Base-by-base conservation (phyloP, 2,329 filamentous ascomycete genomes). In the Periconia macrospinosa region DNA sequence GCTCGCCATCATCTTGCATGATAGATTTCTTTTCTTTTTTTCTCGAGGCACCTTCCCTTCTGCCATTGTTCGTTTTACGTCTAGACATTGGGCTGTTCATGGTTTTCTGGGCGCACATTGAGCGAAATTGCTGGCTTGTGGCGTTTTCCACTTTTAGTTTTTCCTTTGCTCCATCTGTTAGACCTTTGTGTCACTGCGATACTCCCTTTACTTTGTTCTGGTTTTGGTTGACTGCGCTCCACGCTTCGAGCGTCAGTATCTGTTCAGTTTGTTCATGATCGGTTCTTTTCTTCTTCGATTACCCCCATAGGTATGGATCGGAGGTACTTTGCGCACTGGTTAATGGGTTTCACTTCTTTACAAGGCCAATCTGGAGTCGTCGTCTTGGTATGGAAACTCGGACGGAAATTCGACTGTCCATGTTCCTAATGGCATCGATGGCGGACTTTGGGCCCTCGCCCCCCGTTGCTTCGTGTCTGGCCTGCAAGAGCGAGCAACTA, bases 1-100 rank as follows among this genome's bases (percentile, higher is more conserved):
- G 59, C 61, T 63, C 67, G 67, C 66, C 63, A 68, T 60, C 63
- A 70, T 71, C 58, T 65, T 72, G 70, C 70, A 74, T 70, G 66
- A 71, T 74, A 74, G 71, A 74, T 66, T 73, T 71, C 58, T 50
- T 64, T 59, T 48, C 42, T 41, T 57, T 55, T 53, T 52, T 37
- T 54, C 57, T 58, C 50, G 54, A 52, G 59, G 60, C 58, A 55
- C 54, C 30, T 50, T 53, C 62, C 56, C 55, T 65, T 58, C 65
- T 19, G 18, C 20, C 64, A 54, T 63, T 63, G 50, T 63, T 61
- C 50, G 54, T 58, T 57, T 58, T 51, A 59, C 53, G 59, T 64
- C 53, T 72, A 74, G 71, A 74, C 60, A 61, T 55, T 54, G 60
- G 66, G 60, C 57, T 66, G 55, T 60, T 60, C 57, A 61, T 56